phyloP scores from a whole-genome alignment of 768 basidiomycete species.

The Macrolepiota albuminosa region DNA sequence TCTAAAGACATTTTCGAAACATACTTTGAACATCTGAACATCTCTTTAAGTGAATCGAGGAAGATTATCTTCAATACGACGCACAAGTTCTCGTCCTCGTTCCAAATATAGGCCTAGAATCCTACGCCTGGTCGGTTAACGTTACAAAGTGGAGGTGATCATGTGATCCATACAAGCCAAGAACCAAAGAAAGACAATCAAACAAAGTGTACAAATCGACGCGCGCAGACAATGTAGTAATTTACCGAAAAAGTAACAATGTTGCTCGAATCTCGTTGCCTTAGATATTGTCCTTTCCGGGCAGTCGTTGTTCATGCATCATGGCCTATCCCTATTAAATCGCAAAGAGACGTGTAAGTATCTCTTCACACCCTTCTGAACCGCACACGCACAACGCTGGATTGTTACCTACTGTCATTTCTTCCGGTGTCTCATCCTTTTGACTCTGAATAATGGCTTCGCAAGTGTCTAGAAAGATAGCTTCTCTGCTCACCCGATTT shows the following conservation, averaged over 20 bases:
- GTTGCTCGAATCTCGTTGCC: background rate
- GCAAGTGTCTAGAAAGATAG: background rate
- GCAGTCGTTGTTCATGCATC: background rate
- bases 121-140: no score
- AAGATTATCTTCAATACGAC: no score
- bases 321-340: background rate
- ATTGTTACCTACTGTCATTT: background rate
- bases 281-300: background rate
- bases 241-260: background rate
- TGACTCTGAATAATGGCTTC: background rate
- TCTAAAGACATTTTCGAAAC: no score
- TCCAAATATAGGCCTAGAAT: no score
- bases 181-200: background rate
- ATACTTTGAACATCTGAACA: no score
- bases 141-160: no score
- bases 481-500: background rate
- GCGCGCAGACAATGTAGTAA: background rate
- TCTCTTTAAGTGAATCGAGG: no score
- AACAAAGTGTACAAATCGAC: background rate
- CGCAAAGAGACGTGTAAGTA: background rate
- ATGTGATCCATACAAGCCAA: no score
- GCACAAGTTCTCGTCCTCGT: no score
- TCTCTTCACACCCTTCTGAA: background rate
- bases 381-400: background rate
- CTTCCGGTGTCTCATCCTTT: background rate